A percentile compares a stretch with the other conserved stretches of the same genome.
Evolutionary conservation across 2,329 filamentous ascomycete genomes (phyloP).

Genomic region (Blastomyces emzantsi): DNA sequence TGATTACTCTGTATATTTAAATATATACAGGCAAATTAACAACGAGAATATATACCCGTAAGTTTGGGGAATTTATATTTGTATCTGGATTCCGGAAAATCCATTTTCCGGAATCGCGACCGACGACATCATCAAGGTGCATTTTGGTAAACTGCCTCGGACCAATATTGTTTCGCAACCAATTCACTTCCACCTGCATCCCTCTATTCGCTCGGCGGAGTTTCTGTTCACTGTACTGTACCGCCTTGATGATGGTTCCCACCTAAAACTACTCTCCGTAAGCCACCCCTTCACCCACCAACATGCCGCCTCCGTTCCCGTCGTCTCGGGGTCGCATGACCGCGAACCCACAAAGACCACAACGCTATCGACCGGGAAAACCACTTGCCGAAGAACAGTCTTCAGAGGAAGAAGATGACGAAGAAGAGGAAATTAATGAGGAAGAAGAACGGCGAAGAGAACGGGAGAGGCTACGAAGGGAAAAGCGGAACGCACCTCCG

Average conservation of each 20-base stretch:
- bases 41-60: too few species aligned
- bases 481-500: constrained; percentile 41
- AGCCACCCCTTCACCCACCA: background rate
- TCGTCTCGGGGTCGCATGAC: constrained; percentile 62
- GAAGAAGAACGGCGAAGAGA: constrained; percentile 48
- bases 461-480: constrained; percentile 29
- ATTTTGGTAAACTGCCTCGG: background rate
- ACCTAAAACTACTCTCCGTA: background rate
- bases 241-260: background rate
- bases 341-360: constrained; percentile 70
- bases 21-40: too few species aligned
- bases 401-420: constrained; percentile 45
- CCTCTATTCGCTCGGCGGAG: background rate
- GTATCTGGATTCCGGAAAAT: background rate
- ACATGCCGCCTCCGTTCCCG: constrained; percentile 38
- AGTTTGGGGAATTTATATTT: too few species aligned
- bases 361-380: constrained; percentile 81
- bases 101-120: background rate
- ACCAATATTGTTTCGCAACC: background rate
- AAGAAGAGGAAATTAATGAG: constrained; percentile 46
- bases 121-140: background rate
- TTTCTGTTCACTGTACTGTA: background rate
- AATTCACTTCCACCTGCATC: background rate
- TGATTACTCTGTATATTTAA: too few species aligned
- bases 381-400: constrained; percentile 43